Base-by-base conservation (phyloP, 2,329 filamentous ascomycete species). In the Fusarium dimerum region DNA sequence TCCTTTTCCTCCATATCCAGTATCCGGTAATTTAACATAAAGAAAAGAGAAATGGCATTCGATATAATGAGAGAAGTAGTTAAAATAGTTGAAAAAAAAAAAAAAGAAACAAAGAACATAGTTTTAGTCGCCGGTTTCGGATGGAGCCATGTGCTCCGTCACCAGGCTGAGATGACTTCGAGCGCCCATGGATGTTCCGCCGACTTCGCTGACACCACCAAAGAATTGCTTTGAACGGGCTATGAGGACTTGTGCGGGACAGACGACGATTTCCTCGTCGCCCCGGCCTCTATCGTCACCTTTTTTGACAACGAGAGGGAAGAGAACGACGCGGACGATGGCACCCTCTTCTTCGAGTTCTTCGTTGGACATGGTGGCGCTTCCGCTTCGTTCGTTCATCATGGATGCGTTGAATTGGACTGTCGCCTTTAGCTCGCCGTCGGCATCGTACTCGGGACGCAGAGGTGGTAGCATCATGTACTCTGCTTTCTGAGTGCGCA, bases 401-500 rank as follows among this genome's bases (percentile, higher is more conserved):
- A 96, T 83, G 32, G 88, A 84, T 1, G 93, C 89, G 67, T 96
- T 96, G 83, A 99, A 99, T 54, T 85, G 82, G 10, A 97, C 90
- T 51, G 92, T 93, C 49, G 90, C 88, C 15, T 87, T 82, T 9
- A 99, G 83, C 66, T 97, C 93, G 63, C 94, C 94, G 57, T 94
- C 91, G 63, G 86, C 88, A 72, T 97, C 92, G 73, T 96, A 97
- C 71, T 97, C 92, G 18, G 94, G 94, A 71, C 94, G 90, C 50
- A 96, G 79, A 5, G 94, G 94, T 29, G 94, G 93, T 16, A 97
- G 85, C 93, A 99, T 99, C 78, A 96, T 94, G 77, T 96, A 99
- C 76, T 97, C 94, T 38, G 94, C 92, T 54, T 91, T 86, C 71
- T 99, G 94, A 15, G 89, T 95, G 69, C 94, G 92, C 94, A 99